Conservation (phyloP, 2,329 filamentous ascomycete genomes). For the Talaromyces pinophilus region DNA sequence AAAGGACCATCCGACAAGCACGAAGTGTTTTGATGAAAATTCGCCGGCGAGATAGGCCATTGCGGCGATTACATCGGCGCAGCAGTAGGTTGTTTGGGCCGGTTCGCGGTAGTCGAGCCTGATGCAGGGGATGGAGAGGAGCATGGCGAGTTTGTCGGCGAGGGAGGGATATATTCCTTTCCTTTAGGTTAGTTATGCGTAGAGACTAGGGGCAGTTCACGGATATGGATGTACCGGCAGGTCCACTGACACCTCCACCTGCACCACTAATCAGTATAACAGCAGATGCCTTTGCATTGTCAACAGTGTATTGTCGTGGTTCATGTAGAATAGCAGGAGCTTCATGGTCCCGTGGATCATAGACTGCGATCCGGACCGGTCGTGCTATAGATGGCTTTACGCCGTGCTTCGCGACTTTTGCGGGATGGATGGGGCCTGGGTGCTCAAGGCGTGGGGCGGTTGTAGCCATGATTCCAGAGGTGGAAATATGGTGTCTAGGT, state of each 20-base stretch:
- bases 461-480: slow-evolving; percentile 14
- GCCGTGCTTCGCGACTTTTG: slow-evolving; percentile 23
- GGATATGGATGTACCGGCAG: slow-evolving; percentile 34
- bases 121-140: slow-evolving; percentile 42
- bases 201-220: neutral
- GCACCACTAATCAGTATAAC: slow-evolving; percentile 38
- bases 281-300: slow-evolving; percentile 25
- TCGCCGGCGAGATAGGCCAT: slow-evolving; percentile 39
- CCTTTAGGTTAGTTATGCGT: neutral
- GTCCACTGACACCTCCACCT: slow-evolving; percentile 44
- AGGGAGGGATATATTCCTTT: slow-evolving; percentile 43
- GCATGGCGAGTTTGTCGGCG: slow-evolving; percentile 45
- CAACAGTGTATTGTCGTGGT: slow-evolving; percentile 22
- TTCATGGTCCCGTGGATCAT: slow-evolving; percentile 23
- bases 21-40: slow-evolving; percentile 38
- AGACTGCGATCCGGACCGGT: slow-evolving; percentile 22
- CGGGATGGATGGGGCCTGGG: slow-evolving; percentile 25
- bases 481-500: neutral
- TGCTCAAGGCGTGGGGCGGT: slow-evolving; percentile 13
- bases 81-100: slow-evolving; percentile 39
- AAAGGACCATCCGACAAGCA: slow-evolving; percentile 49
- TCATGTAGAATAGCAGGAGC: slow-evolving; percentile 25
- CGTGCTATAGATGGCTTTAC: slow-evolving; percentile 26
- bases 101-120: slow-evolving; percentile 46
- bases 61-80: slow-evolving; percentile 39